Evolutionary conservation across 805 yeast genomes (phyloP).

Genomic region (Candida germanica): DNA sequence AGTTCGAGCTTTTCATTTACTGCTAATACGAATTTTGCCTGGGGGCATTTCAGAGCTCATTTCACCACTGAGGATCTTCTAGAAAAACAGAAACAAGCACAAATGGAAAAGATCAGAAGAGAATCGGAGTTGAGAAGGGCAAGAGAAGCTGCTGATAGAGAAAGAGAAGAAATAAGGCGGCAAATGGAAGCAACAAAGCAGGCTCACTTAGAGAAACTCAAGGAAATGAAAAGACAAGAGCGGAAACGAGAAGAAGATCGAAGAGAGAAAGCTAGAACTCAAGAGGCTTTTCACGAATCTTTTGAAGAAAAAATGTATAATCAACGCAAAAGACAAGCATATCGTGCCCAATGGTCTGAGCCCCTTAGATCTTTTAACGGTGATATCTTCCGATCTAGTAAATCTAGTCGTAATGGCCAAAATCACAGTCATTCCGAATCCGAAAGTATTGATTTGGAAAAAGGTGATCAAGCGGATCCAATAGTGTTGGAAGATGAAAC

Average conservation of each 20-base stretch:
- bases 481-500: slow-evolving; percentile 6
- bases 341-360: slow-evolving; percentile 18
- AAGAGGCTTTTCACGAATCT: slow-evolving; percentile 4
- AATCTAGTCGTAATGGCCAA: background rate
- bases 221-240: slow-evolving; percentile 10
- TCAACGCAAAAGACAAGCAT: slow-evolving; percentile 17
- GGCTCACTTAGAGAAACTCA: slow-evolving; percentile 11
- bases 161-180: slow-evolving; percentile 6
- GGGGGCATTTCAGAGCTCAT: slow-evolving; percentile 5
- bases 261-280: slow-evolving; percentile 1
- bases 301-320: slow-evolving; percentile 8
- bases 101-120: slow-evolving; percentile 15
- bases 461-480: slow-evolving; percentile 7
- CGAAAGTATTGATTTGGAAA: background rate
- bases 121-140: slow-evolving; percentile 12
- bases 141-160: slow-evolving; percentile 9
- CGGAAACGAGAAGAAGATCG: slow-evolving; percentile 4
- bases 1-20: background rate
- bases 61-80: slow-evolving; percentile 8
- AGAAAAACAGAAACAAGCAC: slow-evolving; percentile 15
- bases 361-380: slow-evolving; percentile 13
- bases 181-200: slow-evolving; percentile 5
- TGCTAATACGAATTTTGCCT: slow-evolving; percentile 3
- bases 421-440: background rate
- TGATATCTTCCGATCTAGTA: slow-evolving; percentile 13